Base-by-base conservation (phyloP, 2,329 filamentous ascomycete genomes). In the Hymenotorrendiella dingleyae region DNA sequence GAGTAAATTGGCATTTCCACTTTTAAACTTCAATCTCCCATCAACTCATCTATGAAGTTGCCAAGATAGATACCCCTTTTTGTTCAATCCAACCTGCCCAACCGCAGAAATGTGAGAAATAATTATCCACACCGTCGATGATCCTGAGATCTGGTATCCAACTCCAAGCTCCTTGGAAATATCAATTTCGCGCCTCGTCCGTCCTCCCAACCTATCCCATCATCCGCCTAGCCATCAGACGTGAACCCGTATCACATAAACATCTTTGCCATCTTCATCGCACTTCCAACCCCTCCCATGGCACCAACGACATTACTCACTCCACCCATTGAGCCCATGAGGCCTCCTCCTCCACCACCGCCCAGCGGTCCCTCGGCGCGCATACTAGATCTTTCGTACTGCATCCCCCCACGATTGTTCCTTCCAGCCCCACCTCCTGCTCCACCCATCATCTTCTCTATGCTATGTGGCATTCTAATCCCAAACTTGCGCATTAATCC, bases 401-500 rank as follows among this genome's bases (percentile, higher is more conserved):
- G 43, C 42, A 50, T 48, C 4, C 34, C 43, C 4, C 48, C 48
- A 37, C 43, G 9, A 9, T 27, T 21, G 10, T 32, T 46, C 21
- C 33, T 12, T 32, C 34, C 43, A 32, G 36, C 72, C 32, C 68
- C 71, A 29, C 74, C 52, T 49, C 74, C 74, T 20, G 82, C 61
- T 70, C 78, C 52, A 50, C 74, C 75, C 24, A 82, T 62, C 70
- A 78, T 69, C 57, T 71, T 69, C 66, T 80, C 72, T 46, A 89
- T 60, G 10, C 71, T 65, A 4, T 72, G 70, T 1, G 90, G 90
- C 50, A 95, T 64, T 49, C 82, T 74, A 47, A 97, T 71, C 17
- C 90, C 90, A 63, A 96, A 85, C 60, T 82, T 80, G 27, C 78
- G 77, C 34, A 95, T 74, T 33, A 96, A 70, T 35, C 84, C 86